Evolutionary conservation across 164 flowering plant genomes (phyloP).

Genomic region (Pachysandra terminalis): DNA sequence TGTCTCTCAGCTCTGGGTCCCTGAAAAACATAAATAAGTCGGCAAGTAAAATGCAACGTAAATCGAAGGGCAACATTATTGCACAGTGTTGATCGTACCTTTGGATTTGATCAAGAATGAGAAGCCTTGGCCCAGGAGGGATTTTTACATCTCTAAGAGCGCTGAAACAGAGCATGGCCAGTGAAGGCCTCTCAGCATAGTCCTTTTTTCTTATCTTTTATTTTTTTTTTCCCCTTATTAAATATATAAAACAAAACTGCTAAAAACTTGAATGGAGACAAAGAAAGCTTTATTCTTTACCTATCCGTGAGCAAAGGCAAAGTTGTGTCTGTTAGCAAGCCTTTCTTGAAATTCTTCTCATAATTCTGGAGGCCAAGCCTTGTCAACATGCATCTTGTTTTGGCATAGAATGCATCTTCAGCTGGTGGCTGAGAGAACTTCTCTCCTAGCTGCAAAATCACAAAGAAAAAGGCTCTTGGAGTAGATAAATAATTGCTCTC

Average conservation of each 20-base stretch:
- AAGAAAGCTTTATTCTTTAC: slow-evolving; percentile 30
- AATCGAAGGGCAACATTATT: neutral
- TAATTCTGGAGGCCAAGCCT: slow-evolving; percentile 78
- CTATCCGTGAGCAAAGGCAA: slow-evolving; percentile 86
- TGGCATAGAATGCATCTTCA: slow-evolving; percentile 58
- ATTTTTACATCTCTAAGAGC: slow-evolving; percentile 88
- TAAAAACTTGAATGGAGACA: neutral
- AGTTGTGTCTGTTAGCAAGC: slow-evolving; percentile 75
- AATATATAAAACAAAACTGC: too few relatives aligned
- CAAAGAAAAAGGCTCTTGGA: slow-evolving; percentile 2
- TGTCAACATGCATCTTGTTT: slow-evolving; percentile 61
- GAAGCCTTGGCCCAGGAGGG: slow-evolving; percentile 96
- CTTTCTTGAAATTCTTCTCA: slow-evolving; percentile 88
- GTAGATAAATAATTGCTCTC: neutral
- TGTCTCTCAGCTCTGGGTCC: slow-evolving; percentile 50
- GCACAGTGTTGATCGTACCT: slow-evolving; percentile 36
- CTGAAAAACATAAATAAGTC: slow-evolving; percentile 28
- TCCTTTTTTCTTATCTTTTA: too few relatives aligned
- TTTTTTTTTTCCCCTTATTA: too few relatives aligned
- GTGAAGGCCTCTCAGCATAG: too few relatives aligned
- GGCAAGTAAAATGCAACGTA: slow-evolving; percentile 1
- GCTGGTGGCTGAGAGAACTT: slow-evolving; percentile 64
- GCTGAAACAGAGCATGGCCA: slow-evolving; percentile 40
- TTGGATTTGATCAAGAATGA: slow-evolving; percentile 80
- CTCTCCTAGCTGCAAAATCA: slow-evolving; percentile 53